Evolutionary conservation across 2,329 filamentous ascomycete species (phyloP).

Genomic region (Cryoendolithus antarcticus): DNA sequence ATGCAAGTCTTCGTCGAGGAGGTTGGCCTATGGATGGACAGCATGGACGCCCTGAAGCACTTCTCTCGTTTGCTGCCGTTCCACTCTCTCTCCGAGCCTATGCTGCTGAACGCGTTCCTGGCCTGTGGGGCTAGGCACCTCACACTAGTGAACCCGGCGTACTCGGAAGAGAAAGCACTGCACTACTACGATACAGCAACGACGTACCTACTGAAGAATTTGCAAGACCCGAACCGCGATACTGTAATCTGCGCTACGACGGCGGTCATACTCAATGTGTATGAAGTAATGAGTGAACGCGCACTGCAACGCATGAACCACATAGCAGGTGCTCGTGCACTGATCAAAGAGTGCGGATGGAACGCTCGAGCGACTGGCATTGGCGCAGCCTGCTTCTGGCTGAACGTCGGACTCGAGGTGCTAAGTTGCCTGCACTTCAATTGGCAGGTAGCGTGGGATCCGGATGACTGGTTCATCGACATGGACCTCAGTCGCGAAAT

Average conservation of each 20-base stretch:
- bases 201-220: slow-evolving; percentile 57
- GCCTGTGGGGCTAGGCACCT: slow-evolving; percentile 80
- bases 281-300: slow-evolving; percentile 81
- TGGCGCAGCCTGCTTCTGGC: slow-evolving; percentile 83
- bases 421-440: slow-evolving; percentile 80
- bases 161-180: slow-evolving; percentile 63
- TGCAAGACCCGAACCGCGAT: slow-evolving; percentile 77
- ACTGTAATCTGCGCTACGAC: slow-evolving; percentile 75
- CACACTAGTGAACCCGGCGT: slow-evolving; percentile 55
- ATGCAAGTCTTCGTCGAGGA: slow-evolving; percentile 80
- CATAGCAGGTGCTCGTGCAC: slow-evolving; percentile 68
- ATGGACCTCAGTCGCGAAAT: slow-evolving; percentile 54
- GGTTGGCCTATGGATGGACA: slow-evolving; percentile 89
- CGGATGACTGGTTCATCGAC: slow-evolving; percentile 79
- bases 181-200: slow-evolving; percentile 82
- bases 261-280: slow-evolving; percentile 79
- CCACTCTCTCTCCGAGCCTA: slow-evolving; percentile 66
- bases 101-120: slow-evolving; percentile 79
- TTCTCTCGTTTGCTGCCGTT: slow-evolving; percentile 82
- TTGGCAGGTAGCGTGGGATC: slow-evolving; percentile 78
- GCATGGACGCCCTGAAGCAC: slow-evolving; percentile 69
- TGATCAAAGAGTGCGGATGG: slow-evolving; percentile 87
- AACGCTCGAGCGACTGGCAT: slow-evolving; percentile 66
- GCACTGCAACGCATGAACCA: slow-evolving; percentile 76
- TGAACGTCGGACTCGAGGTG: slow-evolving; percentile 85